Evolutionary conservation across 2,329 filamentous ascomycete genomes (phyloP).

Genomic region (Penicillium frequentans): DNA sequence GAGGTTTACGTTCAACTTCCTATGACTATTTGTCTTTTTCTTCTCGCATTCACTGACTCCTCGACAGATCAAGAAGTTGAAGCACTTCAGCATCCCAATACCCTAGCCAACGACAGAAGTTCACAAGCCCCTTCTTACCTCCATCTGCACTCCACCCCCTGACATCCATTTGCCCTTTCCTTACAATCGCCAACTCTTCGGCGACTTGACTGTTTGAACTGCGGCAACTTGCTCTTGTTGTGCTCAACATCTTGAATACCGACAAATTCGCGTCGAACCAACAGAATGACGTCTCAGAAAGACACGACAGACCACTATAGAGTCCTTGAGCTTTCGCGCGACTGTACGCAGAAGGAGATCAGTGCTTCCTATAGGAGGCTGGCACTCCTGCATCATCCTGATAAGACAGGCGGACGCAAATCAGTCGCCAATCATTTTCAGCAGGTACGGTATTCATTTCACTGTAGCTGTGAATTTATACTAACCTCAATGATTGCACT

Average conservation of each 20-base stretch:
- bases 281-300: slow-evolving; percentile 8
- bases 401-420: slow-evolving; percentile 27
- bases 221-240: neutral
- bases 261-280: neutral
- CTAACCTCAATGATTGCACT: neutral
- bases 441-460: slow-evolving; percentile 16
- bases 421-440: slow-evolving; percentile 19
- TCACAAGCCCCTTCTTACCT: too few relatives aligned
- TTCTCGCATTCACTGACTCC: too few relatives aligned
- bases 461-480: too few relatives aligned
- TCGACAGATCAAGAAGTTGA: too few relatives aligned
- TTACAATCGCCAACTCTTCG: neutral
- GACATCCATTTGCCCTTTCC: too few relatives aligned
- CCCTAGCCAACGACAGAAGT: too few relatives aligned
- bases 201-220: neutral
- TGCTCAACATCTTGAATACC: neutral
- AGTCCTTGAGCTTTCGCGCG: slow-evolving; percentile 24
- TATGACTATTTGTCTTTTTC: too few relatives aligned
- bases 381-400: slow-evolving; percentile 36
- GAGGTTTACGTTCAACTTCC: too few relatives aligned
- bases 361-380: slow-evolving; percentile 35
- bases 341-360: slow-evolving; percentile 32
- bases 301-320: slow-evolving; percentile 26
- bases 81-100: too few relatives aligned
- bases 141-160: too few relatives aligned